Evolutionary conservation across 441 rosid genomes (phyloP).

Genomic region (Hura crepitans): DNA sequence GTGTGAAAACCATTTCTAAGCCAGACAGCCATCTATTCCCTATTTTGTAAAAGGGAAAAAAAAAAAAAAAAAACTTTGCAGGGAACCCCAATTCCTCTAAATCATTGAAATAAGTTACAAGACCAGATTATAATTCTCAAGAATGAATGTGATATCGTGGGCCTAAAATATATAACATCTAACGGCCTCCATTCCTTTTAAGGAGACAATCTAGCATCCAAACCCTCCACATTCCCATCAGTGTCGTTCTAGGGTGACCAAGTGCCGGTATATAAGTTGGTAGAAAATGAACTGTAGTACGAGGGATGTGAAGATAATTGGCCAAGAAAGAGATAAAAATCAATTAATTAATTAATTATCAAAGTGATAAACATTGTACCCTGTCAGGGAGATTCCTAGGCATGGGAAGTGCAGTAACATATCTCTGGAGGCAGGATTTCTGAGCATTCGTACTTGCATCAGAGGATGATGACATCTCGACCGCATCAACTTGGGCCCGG

Average conservation of each 20-base stretch:
- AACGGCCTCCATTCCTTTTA: conserved; percentile 30
- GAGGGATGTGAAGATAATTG: conserved; percentile 31
- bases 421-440: conserved; percentile 62
- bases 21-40: conserved; percentile 25
- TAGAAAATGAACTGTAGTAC: conserved; percentile 27
- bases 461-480: conserved; percentile 36
- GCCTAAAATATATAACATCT: conserved; percentile 35
- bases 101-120: conserved; percentile 30
- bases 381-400: conserved; percentile 78
- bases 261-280: conserved; percentile 27
- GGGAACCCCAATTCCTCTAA: conserved; percentile 33
- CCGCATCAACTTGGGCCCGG: conserved; percentile 45
- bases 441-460: conserved; percentile 35
- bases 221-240: conserved; percentile 30
- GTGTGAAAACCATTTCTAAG: conserved; percentile 21
- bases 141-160: conserved; percentile 33
- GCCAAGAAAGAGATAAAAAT: conserved; percentile 29
- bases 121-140: conserved; percentile 33
- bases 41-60: conserved; percentile 19
- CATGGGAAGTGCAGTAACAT: conserved; percentile 72
- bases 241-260: conserved; percentile 30
- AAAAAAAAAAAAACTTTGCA: conserved; percentile 17
- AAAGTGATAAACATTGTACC: conserved; percentile 84
- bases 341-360: conserved; percentile 44
- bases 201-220: conserved; percentile 30